Evolutionary conservation across 306 rosid genomes (phyloP), one percentile per base, ranked within the genome.

Genomic region (Lablab purpureus): DNA sequence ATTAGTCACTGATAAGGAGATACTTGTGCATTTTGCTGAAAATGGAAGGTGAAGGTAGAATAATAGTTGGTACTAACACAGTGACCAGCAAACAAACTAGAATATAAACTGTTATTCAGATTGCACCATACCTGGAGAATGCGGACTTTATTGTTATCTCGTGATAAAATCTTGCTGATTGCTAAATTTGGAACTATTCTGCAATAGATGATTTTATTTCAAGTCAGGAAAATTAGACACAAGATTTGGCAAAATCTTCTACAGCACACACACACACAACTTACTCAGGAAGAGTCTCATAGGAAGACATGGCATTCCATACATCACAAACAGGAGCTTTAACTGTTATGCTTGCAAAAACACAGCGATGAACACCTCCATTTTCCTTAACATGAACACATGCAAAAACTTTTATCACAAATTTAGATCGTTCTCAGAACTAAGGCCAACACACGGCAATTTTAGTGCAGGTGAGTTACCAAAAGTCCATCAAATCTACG

Each of bases 301-400:
- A 95, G 68, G 91, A 90, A 32, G 97, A 87, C 87, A 95, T 50
- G 79, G 88, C 90, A 84, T 81, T 85, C 99, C 99, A 95, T 59
- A 91, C 99, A 85, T 92, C 97, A 67, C 87, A 85, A 83, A 92
- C 94, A 65, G 95, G 87, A 91, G 99, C 97, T 87, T 95, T 95
- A 50, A 95, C 98, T 28, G 99, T 95, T 81, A 95, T 92, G 88
- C 97, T 92, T 62, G 99, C 99, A 46, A 91, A 90, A 64, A 95
- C 99, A 73, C 94, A 85, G 22, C 99, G 99, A 90, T 95, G 99
- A 54, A 92, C 98, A 4, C 98, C 99, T 82, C 99, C 99, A 73
- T 95, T 91, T 92, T 95, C 97, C 99, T 95, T 95, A 86, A 86
- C 62, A 65, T 79, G 70, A 85, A 83, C 45, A 40, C 12, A 40